Evolutionary conservation across 331 rosid genomes (phyloP).

Genomic region (Saraca asoca): DNA sequence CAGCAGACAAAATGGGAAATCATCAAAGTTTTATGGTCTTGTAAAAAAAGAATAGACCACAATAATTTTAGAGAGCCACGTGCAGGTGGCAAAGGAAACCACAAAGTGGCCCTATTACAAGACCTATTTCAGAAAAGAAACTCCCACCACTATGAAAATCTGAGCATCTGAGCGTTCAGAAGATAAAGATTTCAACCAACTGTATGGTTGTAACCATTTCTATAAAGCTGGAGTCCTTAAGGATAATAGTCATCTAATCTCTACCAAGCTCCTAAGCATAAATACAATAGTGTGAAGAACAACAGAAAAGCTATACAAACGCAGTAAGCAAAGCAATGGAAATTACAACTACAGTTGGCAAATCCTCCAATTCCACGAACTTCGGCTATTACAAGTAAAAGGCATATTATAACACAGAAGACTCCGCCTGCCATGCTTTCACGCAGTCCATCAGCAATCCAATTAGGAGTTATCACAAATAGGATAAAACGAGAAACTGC

Average conservation of each 20-base stretch:
- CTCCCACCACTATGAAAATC: too few species aligned
- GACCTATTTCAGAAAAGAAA: slow-evolving; percentile 6
- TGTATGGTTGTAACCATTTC: too few species aligned
- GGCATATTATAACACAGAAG: slow-evolving; percentile 41
- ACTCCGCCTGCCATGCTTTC: slow-evolving; percentile 36
- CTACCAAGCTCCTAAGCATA: slow-evolving; percentile 25
- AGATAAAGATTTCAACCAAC: too few species aligned
- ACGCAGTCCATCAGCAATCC: slow-evolving; percentile 48
- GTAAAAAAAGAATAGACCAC: background rate
- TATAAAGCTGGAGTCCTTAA: background rate
- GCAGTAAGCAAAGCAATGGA: slow-evolving; percentile 31
- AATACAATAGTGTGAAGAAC: slow-evolving; percentile 44
- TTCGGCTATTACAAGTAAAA: slow-evolving; percentile 33
- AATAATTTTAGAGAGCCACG: background rate
- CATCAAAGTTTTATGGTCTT: background rate
- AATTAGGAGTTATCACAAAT: slow-evolving; percentile 45
- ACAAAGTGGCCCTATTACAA: slow-evolving; percentile 18
- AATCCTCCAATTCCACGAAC: slow-evolving; percentile 30
- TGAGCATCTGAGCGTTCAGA: too few species aligned
- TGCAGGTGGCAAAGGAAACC: background rate
- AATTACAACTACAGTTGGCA: slow-evolving; percentile 23
- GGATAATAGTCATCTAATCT: background rate
- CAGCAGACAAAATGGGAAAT: background rate
- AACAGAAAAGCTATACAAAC: slow-evolving; percentile 41
- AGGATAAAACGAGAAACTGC: background rate